Evolutionary conservation across 345 rosid species (phyloP), one percentile per base, ranked within the genome.

Genomic region (Brassica nigra): DNA sequence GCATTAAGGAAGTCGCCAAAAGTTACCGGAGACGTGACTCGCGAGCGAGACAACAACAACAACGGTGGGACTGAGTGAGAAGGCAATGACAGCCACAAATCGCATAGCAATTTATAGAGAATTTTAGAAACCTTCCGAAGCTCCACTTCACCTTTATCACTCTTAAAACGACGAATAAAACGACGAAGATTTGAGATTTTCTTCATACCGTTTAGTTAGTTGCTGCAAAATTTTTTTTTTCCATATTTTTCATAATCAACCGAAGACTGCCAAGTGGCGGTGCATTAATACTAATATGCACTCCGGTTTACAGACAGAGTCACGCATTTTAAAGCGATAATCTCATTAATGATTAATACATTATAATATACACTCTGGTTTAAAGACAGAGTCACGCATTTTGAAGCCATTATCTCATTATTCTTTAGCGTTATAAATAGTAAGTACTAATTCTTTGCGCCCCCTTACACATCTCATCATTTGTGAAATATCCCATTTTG

Each of bases 21-120:
- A 37, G 18, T 62, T 62, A 73, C 76, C 61, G 30, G 69, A 73
- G 42, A 73, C 44, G 44, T 37, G 44, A 8, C 12, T 37, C 44
- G 3, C 8, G 44, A 37, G 44, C 10, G 11, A 37, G 44, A 37
- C 3, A 37, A 37, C 44, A 31, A 30, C 33, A 37, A 8, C 44
- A 37, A 37, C 44, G 44, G 44, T 37, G 2, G 44, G 44, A 10
- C 44, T 37, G 44, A 37, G 44, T 37, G 44, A 37, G 14, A 2
- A 37, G 36, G 37, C 6, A 12, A 36, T 44, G 52, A 44, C 5
- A 44, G 6, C 52, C 44, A 37, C 52, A 44, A 44, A 44, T 10
- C 2, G 15, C 5, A 44, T 44, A 0, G 44, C n/a, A 44, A 3
- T 44, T 44, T 44, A 3, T 11, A 44, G 52, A 44, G 11, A 44